These are phyloP conservation scores for Crithidia expoeki DNA, from an alignment of 208 protist genomes.

Conservation along the genomic window DNA sequence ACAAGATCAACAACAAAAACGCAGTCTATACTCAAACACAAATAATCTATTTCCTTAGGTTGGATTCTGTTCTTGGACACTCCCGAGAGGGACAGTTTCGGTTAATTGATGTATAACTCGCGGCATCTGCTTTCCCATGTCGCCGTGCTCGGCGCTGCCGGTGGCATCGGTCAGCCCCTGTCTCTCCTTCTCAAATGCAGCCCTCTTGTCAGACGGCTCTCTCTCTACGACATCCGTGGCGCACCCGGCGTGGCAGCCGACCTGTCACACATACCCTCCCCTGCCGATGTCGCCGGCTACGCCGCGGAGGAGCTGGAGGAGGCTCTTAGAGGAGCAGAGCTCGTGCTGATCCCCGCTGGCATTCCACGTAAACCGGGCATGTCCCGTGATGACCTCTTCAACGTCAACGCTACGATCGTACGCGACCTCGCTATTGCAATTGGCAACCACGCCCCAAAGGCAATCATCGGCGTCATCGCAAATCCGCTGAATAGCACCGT, in stretches of 20 bases:
- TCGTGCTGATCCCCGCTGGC: slow-evolving; percentile 95
- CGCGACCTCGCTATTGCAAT: slow-evolving; percentile 80
- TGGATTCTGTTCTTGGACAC: too few species aligned
- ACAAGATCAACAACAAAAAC: too few species aligned
- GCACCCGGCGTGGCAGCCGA: slow-evolving; percentile 89
- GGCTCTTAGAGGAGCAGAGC: slow-evolving; percentile 73
- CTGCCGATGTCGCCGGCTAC: slow-evolving; percentile 77
- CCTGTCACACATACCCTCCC: slow-evolving; percentile 87
- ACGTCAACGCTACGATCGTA: slow-evolving; percentile 94
- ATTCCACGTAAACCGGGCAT: slow-evolving; percentile 97
- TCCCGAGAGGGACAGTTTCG: too few species aligned
- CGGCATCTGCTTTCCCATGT: slow-evolving; percentile 39
- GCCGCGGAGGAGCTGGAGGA: slow-evolving; percentile 65
- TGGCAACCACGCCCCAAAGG: slow-evolving; percentile 87
- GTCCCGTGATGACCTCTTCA: slow-evolving; percentile 97
- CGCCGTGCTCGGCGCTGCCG: slow-evolving; percentile 93
- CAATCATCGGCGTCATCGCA: slow-evolving; percentile 90
- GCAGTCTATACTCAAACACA: too few species aligned
- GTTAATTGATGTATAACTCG: slow-evolving; percentile 30
- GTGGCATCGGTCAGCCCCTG: slow-evolving; percentile 97
- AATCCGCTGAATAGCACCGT: slow-evolving; percentile 97
- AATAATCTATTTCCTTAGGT: too few species aligned
- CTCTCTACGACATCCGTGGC: slow-evolving; percentile 91
- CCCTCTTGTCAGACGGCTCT: slow-evolving; percentile 74
- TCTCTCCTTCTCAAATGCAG: slow-evolving; percentile 93